These are phyloP conservation scores for Teratosphaeria zuluensis DNA, from an alignment of 2,329 filamentous ascomycete species.

Conservation along the genomic window DNA sequence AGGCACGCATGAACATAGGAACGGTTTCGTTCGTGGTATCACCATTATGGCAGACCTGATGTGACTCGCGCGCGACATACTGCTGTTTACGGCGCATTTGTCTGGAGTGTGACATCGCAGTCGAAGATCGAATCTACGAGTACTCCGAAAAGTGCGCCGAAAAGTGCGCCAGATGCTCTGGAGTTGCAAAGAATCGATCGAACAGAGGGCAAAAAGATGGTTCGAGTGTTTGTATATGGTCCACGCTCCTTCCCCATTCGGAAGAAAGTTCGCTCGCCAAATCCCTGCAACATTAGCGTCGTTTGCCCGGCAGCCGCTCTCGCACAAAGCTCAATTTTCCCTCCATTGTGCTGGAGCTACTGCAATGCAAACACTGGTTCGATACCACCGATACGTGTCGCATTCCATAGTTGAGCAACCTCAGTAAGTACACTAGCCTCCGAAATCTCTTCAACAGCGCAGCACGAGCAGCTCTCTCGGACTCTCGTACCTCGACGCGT, in stretches of 20 bases:
- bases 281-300: not conserved
- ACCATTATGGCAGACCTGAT: too few species aligned
- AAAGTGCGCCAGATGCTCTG: too few species aligned
- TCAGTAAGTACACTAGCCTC: not conserved
- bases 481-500: not conserved
- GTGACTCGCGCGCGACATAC: too few species aligned
- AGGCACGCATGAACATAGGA: too few species aligned
- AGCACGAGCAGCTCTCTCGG: not conserved
- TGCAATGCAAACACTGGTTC: not conserved
- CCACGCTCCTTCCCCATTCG: not conserved
- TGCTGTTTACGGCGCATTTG: too few species aligned
- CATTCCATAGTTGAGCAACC: not conserved
- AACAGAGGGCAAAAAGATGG: not conserved
- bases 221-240: not conserved
- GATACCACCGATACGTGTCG: not conserved
- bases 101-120: too few species aligned
- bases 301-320: not conserved
- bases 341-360: not conserved
- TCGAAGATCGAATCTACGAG: not conserved
- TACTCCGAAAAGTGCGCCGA: too few species aligned
- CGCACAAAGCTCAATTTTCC: not conserved
- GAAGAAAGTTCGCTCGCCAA: not conserved
- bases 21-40: too few species aligned
- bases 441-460: not conserved
- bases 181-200: too few species aligned